A percentile compares a stretch with the other conserved stretches of the same genome.
phyloP scores from a whole-genome alignment of 2,329 filamentous ascomycete genomes.

The Fusarium cicatricum region DNA sequence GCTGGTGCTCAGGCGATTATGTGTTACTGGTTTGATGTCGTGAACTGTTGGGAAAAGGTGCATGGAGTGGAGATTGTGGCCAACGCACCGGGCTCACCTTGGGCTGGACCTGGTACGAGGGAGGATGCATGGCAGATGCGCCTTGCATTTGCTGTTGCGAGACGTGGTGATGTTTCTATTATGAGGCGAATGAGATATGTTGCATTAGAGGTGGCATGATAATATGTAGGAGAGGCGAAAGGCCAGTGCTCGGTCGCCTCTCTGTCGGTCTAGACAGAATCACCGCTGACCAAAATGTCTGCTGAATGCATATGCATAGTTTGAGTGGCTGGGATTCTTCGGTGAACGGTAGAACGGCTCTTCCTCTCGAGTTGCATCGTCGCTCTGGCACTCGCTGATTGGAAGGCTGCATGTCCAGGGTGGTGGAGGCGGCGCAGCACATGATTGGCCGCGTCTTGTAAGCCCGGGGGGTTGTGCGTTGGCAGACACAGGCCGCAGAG shows the following conservation, averaged over 20 bases:
- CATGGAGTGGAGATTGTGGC: constrained; percentile 34
- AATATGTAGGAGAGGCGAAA: neutral
- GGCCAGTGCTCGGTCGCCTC: neutral
- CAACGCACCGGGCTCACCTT: constrained; percentile 37
- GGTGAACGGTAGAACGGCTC: constrained; percentile 19
- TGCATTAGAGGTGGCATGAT: constrained; percentile 14
- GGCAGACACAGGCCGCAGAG: constrained; percentile 31
- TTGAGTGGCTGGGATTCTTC: constrained; percentile 20
- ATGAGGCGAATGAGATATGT: constrained; percentile 8
- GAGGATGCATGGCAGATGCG: constrained; percentile 5
- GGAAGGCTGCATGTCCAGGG: constrained; percentile 22
- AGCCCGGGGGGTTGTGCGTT: constrained; percentile 32
- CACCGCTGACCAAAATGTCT: neutral
- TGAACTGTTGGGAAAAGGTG: constrained; percentile 39
- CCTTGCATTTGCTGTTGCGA: constrained; percentile 9
- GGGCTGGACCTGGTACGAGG: constrained; percentile 25
- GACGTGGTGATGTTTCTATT: neutral
- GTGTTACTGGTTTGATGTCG: constrained; percentile 11
- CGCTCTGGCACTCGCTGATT: constrained; percentile 38
- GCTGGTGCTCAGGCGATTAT: neutral
- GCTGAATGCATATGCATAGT: constrained; percentile 34
- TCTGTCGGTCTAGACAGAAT: neutral
- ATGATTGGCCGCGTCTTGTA: constrained; percentile 41
- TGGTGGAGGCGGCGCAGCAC: constrained; percentile 33
- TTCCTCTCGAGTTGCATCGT: neutral